Percentiles rank a stretch among this genome's conserved stretches.
These are phyloP conservation scores for Barnettozyma siamensis DNA, from an alignment of 805 yeast genomes.

Conservation along the genomic window DNA sequence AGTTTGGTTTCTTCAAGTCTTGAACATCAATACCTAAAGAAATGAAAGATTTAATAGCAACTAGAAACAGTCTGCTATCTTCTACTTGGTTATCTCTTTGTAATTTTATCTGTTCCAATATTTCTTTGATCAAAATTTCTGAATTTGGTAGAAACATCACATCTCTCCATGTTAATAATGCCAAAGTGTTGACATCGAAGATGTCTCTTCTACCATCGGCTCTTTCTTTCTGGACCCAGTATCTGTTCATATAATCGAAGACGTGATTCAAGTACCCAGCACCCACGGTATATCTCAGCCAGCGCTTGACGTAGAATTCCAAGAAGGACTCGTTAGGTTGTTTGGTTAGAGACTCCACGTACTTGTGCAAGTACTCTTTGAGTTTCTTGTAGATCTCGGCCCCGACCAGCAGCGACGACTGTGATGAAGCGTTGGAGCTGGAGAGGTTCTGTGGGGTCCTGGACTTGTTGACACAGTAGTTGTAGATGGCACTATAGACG, in stretches of 20 bases:
- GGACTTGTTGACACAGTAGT: slow-evolving; percentile 82
- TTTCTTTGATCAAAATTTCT: slow-evolving; percentile 55
- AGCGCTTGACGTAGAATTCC: slow-evolving; percentile 77
- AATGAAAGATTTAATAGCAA: slow-evolving; percentile 82
- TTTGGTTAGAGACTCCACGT: slow-evolving; percentile 45
- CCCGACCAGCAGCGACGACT: slow-evolving; percentile 60
- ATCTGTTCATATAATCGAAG: slow-evolving; percentile 91
- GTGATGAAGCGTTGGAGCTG: slow-evolving; percentile 22
- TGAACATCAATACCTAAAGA: slow-evolving; percentile 85
- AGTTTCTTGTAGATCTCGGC: slow-evolving; percentile 80
- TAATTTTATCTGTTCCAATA: slow-evolving; percentile 65
- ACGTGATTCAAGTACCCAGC: slow-evolving; percentile 90
- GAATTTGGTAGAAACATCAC: slow-evolving; percentile 69
- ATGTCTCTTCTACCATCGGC: slow-evolving; percentile 88
- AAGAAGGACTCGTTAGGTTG: slow-evolving; percentile 62
- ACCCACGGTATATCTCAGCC: slow-evolving; percentile 88
- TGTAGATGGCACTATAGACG: slow-evolving; percentile 87
- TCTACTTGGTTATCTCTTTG: slow-evolving; percentile 79
- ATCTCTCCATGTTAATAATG: slow-evolving; percentile 83
- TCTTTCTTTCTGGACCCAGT: slow-evolving; percentile 96
- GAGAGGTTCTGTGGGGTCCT: slow-evolving; percentile 38
- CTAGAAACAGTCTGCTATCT: slow-evolving; percentile 57
- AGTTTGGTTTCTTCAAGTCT: slow-evolving; percentile 79
- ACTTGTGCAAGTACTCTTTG: slow-evolving; percentile 56
- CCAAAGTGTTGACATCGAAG: slow-evolving; percentile 85